phyloP scores from a whole-genome alignment of 306 rosid genomes.

The Clitoria ternatea region DNA sequence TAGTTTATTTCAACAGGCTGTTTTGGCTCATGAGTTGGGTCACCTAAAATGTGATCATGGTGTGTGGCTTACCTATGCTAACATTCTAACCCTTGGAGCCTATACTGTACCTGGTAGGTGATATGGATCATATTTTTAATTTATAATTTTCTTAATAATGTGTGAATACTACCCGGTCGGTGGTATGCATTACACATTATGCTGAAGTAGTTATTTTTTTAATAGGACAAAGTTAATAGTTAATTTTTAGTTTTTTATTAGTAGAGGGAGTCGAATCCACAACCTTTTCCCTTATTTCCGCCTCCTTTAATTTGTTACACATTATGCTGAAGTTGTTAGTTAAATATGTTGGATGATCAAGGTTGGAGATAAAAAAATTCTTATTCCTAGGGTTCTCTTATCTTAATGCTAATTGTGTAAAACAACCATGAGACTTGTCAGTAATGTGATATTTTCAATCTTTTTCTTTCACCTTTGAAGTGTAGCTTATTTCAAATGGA shows the following conservation, averaged over 20 bases:
- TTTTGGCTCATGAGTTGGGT: constrained; percentile 98
- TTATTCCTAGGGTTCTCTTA: neutral
- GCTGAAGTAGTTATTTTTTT: too few relatives aligned
- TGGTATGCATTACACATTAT: neutral
- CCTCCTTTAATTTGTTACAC: too few relatives aligned
- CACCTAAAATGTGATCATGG: constrained; percentile 98
- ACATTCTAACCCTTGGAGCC: constrained; percentile 96
- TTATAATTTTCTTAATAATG: neutral
- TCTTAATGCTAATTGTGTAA: constrained; percentile 7
- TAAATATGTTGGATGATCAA: constrained; percentile 10
- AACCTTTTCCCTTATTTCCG: too few relatives aligned
- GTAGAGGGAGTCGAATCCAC: too few relatives aligned
- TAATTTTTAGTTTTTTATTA: too few relatives aligned
- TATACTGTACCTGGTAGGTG: constrained; percentile 77
- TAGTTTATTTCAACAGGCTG: constrained; percentile 58
- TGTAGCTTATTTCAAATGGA: neutral
- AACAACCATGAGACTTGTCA: neutral
- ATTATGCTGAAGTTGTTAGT: constrained; percentile 7
- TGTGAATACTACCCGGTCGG: neutral
- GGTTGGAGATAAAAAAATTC: neutral
- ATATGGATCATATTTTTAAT: neutral
- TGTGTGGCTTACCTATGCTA: constrained; percentile 94
- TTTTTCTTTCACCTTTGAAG: neutral
- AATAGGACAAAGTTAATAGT: too few relatives aligned
- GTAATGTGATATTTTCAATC: neutral